A percentile compares a stretch with the other conserved stretches of the same genome.
Evolutionary conservation across 2,329 filamentous ascomycete species (phyloP).

Genomic region (Cladosporium velox): DNA sequence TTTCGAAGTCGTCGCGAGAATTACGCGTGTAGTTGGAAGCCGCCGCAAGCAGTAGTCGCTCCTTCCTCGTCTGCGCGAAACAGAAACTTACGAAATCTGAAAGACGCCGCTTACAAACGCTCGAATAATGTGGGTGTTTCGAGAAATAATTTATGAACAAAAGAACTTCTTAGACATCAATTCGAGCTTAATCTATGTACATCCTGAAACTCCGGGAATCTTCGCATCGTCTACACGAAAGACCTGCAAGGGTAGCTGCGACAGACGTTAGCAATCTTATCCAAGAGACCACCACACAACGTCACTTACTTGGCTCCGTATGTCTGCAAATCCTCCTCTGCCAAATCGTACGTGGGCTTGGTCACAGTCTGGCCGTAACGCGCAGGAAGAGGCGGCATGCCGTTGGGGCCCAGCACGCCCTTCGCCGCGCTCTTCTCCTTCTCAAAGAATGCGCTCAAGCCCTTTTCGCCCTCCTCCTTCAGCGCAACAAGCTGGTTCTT

Average conservation of each 20-base stretch:
- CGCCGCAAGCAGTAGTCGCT: slow-evolving; percentile 14
- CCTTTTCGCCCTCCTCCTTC: slow-evolving; percentile 71
- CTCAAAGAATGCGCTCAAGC: slow-evolving; percentile 73
- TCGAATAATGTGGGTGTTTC: neutral
- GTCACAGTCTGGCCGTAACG: slow-evolving; percentile 7
- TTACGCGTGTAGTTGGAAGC: slow-evolving; percentile 4
- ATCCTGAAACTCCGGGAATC: slow-evolving; percentile 14
- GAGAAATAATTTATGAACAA: slow-evolving; percentile 23
- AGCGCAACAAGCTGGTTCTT: slow-evolving; percentile 73
- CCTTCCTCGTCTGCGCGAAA: slow-evolving; percentile 10
- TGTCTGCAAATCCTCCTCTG: slow-evolving; percentile 67
- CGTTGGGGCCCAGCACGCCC: slow-evolving; percentile 70
- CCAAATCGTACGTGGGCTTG: slow-evolving; percentile 63
- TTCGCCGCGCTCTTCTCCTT: slow-evolving; percentile 57
- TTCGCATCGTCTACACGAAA: slow-evolving; percentile 36
- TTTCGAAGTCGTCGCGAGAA: neutral
- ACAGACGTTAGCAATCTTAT: slow-evolving; percentile 27
- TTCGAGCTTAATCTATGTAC: slow-evolving; percentile 20
- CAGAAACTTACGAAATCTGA: neutral
- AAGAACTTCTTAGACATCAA: slow-evolving; percentile 19
- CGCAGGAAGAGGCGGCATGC: slow-evolving; percentile 83
- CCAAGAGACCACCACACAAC: neutral
- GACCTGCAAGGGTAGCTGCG: slow-evolving; percentile 50
- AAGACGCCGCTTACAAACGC: neutral
- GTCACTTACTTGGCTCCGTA: slow-evolving; percentile 55